These are phyloP conservation scores for Tulasnella sp. DNA, from an alignment of 768 basidiomycete species.

Conservation along the genomic window DNA sequence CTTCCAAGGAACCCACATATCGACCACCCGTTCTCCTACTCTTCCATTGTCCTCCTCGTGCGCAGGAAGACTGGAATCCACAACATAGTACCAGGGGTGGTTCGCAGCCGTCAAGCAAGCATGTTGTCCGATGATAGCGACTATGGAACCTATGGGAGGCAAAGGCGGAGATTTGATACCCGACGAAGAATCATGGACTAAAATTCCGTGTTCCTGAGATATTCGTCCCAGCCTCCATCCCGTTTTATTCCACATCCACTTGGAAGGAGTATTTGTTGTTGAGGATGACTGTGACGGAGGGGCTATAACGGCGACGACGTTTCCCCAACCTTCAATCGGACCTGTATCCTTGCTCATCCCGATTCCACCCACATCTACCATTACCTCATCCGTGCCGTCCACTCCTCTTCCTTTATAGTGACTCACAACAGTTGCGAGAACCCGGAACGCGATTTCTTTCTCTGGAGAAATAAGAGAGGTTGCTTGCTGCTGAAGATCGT, in stretches of 20 bases:
- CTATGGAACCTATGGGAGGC: constrained; percentile 42
- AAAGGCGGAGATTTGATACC: constrained; percentile 14
- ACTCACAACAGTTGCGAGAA: constrained; percentile 64
- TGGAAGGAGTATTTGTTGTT: background rate
- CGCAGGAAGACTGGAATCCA: constrained; percentile 41
- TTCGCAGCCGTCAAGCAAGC: constrained; percentile 72
- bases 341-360: constrained; percentile 84
- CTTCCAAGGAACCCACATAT: constrained; percentile 85
- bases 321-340: constrained; percentile 55
- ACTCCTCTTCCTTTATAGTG: constrained; percentile 57
- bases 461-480: constrained; percentile 48
- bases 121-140: constrained; percentile 73
- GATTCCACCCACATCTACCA: constrained; percentile 73
- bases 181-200: constrained; percentile 23
- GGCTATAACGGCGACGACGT: constrained; percentile 34
- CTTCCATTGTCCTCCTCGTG: constrained; percentile 24
- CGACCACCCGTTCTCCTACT: constrained; percentile 43
- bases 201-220: constrained; percentile 55
- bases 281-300: background rate
- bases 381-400: constrained; percentile 52
- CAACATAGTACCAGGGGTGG: constrained; percentile 73
- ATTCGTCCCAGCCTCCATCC: constrained; percentile 26
- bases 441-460: constrained; percentile 45
- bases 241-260: background rate
- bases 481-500: constrained; percentile 72